These are phyloP conservation scores for Climacium dendroides DNA, from an alignment of 225 moss, liverwort and hornwort species.

Conservation along the genomic window DNA sequence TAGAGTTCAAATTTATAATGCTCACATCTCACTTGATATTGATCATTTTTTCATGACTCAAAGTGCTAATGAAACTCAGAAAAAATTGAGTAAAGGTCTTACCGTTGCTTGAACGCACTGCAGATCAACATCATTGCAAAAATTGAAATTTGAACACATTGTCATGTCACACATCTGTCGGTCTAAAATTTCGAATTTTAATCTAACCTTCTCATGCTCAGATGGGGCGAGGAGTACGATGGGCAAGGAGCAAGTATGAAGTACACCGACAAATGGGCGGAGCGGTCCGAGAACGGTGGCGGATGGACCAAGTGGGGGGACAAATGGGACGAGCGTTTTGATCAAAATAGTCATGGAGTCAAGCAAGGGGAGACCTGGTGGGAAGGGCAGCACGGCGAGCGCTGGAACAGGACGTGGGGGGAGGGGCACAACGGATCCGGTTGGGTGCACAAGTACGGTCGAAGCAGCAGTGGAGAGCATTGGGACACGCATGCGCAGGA, in stretches of 20 bases:
- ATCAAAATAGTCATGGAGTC: slow-evolving; percentile 45
- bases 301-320: slow-evolving; percentile 98
- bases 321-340: slow-evolving; percentile 94
- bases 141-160: not conserved
- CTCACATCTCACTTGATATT: not conserved
- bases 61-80: not conserved
- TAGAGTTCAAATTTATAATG: not conserved
- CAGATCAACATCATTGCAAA: not conserved
- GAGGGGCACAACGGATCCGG: slow-evolving; percentile 86
- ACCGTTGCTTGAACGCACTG: not conserved
- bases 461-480: slow-evolving; percentile 88
- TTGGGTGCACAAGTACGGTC: slow-evolving; percentile 97
- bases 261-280: slow-evolving; percentile 98
- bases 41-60: not conserved
- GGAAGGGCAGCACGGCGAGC: slow-evolving; percentile 59
- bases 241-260: slow-evolving; percentile 85
- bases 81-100: not conserved
- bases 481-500: slow-evolving; percentile 82
- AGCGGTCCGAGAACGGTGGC: slow-evolving; percentile 52
- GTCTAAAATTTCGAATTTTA: not conserved
- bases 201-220: not conserved
- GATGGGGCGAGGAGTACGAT: slow-evolving; percentile 96
- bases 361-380: slow-evolving; percentile 98
- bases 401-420: slow-evolving; percentile 93
- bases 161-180: not conserved